Conservation (phyloP, 164 flowering plant species). For the Nelumbo lutea region DNA sequence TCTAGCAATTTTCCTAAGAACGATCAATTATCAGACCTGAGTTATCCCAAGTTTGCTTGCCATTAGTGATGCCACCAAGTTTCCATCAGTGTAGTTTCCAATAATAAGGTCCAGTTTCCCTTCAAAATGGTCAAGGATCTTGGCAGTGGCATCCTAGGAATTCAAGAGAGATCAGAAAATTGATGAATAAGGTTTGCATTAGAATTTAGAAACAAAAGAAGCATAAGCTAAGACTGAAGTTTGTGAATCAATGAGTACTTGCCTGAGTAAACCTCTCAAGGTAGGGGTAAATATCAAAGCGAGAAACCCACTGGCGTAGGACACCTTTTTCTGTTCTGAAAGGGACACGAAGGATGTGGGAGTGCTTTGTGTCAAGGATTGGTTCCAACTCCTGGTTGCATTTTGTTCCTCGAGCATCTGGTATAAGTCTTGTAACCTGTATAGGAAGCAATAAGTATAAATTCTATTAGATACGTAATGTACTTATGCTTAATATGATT, state of each 20-base stretch:
- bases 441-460: background rate
- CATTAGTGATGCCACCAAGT: conserved; percentile 82
- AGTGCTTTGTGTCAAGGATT: conserved; percentile 60
- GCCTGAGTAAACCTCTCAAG: conserved; percentile 80
- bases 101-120: conserved; percentile 87
- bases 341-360: conserved; percentile 81
- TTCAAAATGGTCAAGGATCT: conserved; percentile 64
- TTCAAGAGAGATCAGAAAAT: background rate
- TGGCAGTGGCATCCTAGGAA: conserved; percentile 66
- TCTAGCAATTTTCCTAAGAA: background rate
- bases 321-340: conserved; percentile 66
- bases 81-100: conserved; percentile 93
- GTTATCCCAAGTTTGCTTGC: conserved; percentile 80
- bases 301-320: conserved; percentile 81
- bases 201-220: background rate
- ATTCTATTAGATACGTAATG: background rate
- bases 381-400: conserved; percentile 85
- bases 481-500: background rate
- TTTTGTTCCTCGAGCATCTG: conserved; percentile 80
- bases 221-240: background rate
- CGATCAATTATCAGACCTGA: conserved; percentile 37
- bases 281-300: conserved; percentile 92
- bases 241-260: background rate
- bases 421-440: conserved; percentile 89
- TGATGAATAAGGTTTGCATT: too few species aligned